Conservation (phyloP, 2,329 filamentous ascomycete species). For the Monosporascus ibericus region DNA sequence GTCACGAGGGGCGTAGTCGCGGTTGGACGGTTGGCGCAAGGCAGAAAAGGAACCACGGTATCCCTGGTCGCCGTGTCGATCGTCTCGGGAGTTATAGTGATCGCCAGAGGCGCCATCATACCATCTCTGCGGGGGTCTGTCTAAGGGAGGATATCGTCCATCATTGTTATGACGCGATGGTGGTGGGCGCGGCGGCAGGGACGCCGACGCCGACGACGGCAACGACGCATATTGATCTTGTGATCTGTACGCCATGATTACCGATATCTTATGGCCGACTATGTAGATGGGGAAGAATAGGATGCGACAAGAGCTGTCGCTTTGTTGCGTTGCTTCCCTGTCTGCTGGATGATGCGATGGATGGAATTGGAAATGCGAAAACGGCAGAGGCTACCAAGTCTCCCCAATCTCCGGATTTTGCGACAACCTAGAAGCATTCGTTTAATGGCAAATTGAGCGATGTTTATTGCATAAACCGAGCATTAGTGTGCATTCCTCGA, state of each 20-base stretch:
- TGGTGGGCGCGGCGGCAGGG: not conserved
- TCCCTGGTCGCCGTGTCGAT: not conserved
- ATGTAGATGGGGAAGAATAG: not conserved
- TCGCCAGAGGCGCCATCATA: not conserved
- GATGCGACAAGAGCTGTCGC: not conserved
- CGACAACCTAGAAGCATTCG: too few relatives aligned
- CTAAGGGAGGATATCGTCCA: not conserved
- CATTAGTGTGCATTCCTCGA: too few relatives aligned
- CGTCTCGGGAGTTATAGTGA: not conserved
- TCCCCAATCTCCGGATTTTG: too few relatives aligned
- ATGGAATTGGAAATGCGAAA: too few relatives aligned
- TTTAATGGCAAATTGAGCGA: too few relatives aligned
- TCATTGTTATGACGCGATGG: not conserved
- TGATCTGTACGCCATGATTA: not conserved
- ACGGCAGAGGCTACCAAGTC: too few relatives aligned
- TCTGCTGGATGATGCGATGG: too few relatives aligned
- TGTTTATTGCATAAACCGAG: too few relatives aligned
- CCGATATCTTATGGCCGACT: not conserved
- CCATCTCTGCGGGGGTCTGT: not conserved
- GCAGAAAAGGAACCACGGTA: constrained; percentile 19
- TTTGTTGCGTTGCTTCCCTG: too few relatives aligned
- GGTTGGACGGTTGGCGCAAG: constrained; percentile 11
- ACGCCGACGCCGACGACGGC: not conserved
- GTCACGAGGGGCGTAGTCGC: constrained; percentile 6
- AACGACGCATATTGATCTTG: not conserved